Conservation (phyloP, 176 grass and related monocot genomes). For the Urochloa ruziziensis region DNA sequence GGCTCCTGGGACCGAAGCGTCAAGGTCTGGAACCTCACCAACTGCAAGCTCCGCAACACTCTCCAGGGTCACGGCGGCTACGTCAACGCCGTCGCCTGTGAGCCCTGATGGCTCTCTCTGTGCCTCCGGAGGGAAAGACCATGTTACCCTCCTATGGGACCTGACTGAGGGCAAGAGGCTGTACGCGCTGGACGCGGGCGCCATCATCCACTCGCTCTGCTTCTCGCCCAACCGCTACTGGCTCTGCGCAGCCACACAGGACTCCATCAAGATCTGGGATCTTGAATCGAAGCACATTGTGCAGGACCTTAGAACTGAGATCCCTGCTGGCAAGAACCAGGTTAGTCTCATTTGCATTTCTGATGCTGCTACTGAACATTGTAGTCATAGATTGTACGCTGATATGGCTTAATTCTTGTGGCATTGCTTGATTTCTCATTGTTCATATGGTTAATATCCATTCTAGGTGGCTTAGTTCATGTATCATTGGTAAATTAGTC, state of each 20-base stretch:
- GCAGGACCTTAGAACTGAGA: slow-evolving; percentile 84
- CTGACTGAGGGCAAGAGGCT: slow-evolving; percentile 84
- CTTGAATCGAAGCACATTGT: slow-evolving; percentile 91
- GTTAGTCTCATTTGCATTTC: slow-evolving; percentile 10
- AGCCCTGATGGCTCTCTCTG: slow-evolving; percentile 92
- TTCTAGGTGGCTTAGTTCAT: background rate
- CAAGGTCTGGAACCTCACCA: slow-evolving; percentile 96
- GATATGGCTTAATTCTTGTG: background rate
- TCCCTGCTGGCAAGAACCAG: slow-evolving; percentile 60
- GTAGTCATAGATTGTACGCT: no score
- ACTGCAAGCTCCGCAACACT: slow-evolving; percentile 77
- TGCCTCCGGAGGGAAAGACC: slow-evolving; percentile 85
- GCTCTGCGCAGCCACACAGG: slow-evolving; percentile 85
- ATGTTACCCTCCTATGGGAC: slow-evolving; percentile 75
- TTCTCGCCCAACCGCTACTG: slow-evolving; percentile 97
- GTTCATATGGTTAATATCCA: background rate
- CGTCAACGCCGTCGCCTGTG: slow-evolving; percentile 78
- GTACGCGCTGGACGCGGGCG: slow-evolving; percentile 67
- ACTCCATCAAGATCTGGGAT: slow-evolving; percentile 95
- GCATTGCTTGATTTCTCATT: background rate
- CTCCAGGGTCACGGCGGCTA: slow-evolving; percentile 71
- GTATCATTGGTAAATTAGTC: background rate
- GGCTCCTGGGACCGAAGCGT: slow-evolving; percentile 86
- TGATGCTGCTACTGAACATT: background rate
- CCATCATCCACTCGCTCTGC: slow-evolving; percentile 78